These are phyloP conservation scores for Beauveria asiatica DNA, from an alignment of 2,329 filamentous ascomycete genomes.

Conservation along the genomic window DNA sequence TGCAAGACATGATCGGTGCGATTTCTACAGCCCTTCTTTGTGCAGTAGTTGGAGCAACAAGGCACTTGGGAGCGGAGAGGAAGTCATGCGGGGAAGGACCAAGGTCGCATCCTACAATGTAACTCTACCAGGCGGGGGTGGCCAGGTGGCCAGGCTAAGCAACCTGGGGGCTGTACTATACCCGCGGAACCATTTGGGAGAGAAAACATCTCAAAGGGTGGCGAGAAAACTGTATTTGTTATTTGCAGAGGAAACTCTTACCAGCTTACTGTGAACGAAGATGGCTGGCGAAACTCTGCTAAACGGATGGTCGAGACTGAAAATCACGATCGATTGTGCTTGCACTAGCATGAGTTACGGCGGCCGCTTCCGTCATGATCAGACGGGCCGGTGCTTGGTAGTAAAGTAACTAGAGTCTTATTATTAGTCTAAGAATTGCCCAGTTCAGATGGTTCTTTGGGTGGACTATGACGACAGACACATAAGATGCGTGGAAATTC, in stretches of 20 bases:
- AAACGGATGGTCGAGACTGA: neutral
- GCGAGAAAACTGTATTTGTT: no score
- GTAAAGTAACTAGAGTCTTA: neutral
- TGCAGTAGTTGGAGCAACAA: neutral
- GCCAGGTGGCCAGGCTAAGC: neutral
- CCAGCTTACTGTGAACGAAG: neutral
- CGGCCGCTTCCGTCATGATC: neutral
- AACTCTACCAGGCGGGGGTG: neutral
- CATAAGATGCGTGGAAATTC: neutral
- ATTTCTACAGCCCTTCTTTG: neutral
- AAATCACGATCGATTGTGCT: neutral
- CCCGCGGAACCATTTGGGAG: neutral
- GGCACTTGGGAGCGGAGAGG: neutral
- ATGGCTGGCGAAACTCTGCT: no score
- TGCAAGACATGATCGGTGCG: neutral
- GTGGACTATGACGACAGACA: neutral
- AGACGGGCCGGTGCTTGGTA: neutral
- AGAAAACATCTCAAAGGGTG: no score
- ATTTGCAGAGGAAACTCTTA: no score
- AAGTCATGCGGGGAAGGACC: slow-evolving; percentile 5
- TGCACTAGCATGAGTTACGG: neutral
- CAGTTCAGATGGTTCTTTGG: neutral
- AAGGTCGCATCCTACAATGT: slow-evolving; percentile 2
- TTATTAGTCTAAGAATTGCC: neutral
- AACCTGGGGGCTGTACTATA: neutral